Evolutionary conservation across 805 yeast genomes (phyloP), one percentile per base, ranked within the genome.

Genomic region (Candida railenensis): DNA sequence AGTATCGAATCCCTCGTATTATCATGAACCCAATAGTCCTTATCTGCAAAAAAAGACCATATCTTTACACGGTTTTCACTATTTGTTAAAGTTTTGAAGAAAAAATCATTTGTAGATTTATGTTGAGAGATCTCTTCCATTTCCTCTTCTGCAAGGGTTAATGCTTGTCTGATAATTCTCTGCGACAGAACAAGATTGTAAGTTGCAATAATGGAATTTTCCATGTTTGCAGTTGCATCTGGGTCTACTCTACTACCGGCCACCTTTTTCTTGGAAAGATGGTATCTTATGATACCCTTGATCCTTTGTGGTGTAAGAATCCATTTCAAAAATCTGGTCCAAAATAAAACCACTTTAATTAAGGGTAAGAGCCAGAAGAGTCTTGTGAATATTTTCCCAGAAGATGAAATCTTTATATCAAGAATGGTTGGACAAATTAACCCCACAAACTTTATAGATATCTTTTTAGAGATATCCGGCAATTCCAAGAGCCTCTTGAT

Each of bases 361-460:
- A 67, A 43, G 3, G 76, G 73, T 20, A 67, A 50, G 12, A 57
- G 49, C 15, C 53, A 48, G 51, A 62, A 61, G 1, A 69, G 47
- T 21, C 42, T 46, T 5, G 59, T 53, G 45, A 72, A 58, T 12
- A 51, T 40, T 14, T 53, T 52, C 1, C 77, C 77, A 7, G 71
- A 64, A 21, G 53, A 58, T 4, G 75, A 68, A 25, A 58, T 53
- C n/a, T 81, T 80, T 28, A 87, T 81, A 53, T 85, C 84, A 20
- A 73, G 69, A 18, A 87, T 70, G 0, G 94, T 85, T 1, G 95
- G 95, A 45, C 87, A 84, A 16, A 86, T 67, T 43, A 86, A 66
- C 0, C 89, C 89, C 18, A 78, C 70, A 46, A 80, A 73, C 43
- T 59, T 62, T 28, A 80, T 63, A 3, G 63, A 50, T 22, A 66